Conservation (phyloP, 257 asterid genomes). For the Fraxinus quadrangulata region DNA sequence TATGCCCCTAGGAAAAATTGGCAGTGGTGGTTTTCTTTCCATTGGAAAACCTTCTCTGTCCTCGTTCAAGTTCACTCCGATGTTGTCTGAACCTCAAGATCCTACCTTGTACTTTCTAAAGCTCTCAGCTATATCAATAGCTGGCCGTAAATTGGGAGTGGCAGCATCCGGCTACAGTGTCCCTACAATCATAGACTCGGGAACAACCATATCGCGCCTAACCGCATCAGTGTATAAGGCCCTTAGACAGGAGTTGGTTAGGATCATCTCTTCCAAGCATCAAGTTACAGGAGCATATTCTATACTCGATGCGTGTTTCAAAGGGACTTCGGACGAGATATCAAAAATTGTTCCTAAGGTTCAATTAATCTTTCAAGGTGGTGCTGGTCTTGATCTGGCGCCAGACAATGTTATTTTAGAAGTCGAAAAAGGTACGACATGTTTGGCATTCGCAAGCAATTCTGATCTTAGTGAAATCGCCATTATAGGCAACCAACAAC, state of each 20-base stretch:
- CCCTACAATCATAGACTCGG: constrained; percentile 59
- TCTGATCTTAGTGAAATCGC: constrained; percentile 26
- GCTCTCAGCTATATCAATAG: constrained; percentile 33
- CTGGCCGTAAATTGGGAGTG: constrained; percentile 34
- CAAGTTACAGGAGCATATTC: constrained; percentile 30
- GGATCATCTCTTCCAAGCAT: constrained; percentile 40
- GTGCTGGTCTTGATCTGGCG: constrained; percentile 38
- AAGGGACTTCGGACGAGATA: constrained; percentile 36
- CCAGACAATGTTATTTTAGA: constrained; percentile 44
- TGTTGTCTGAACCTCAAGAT: constrained; percentile 45
- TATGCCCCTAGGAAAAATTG: constrained; percentile 33
- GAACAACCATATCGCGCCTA: constrained; percentile 50
- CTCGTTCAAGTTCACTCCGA: constrained; percentile 47
- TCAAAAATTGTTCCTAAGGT: constrained; percentile 39
- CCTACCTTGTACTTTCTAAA: constrained; percentile 45
- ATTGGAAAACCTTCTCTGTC: constrained; percentile 37
- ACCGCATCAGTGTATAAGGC: constrained; percentile 42
- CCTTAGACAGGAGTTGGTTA: constrained; percentile 36
- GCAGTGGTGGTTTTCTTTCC: constrained; percentile 53
- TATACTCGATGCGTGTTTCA: constrained; percentile 53
- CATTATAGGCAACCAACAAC: constrained; percentile 60
- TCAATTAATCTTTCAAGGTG: constrained; percentile 43
- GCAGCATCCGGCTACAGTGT: constrained; percentile 36
- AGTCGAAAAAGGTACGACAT: constrained; percentile 53
- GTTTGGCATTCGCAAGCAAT: constrained; percentile 50